Evolutionary conservation across 2,329 filamentous ascomycete genomes (phyloP).

Genomic region (Colletotrichum navitas): DNA sequence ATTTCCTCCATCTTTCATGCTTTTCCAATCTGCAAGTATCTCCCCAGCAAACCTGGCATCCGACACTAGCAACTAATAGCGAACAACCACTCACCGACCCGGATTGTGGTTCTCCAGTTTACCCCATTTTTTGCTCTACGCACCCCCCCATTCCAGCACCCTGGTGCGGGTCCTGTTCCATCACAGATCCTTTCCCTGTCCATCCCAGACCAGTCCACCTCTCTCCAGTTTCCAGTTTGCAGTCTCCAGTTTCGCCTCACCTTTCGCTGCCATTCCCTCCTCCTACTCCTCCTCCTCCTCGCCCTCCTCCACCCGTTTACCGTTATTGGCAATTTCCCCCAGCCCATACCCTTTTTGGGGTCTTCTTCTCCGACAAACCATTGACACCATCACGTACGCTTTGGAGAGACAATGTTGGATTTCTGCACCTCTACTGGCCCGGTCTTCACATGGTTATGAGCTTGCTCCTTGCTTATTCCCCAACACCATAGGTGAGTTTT

Average conservation of each 20-base stretch:
- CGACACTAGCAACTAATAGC: too few species aligned
- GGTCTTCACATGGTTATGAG: constrained; percentile 34
- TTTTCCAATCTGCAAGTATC: not conserved
- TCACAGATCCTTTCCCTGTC: constrained; percentile 34
- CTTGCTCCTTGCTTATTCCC: constrained; percentile 16
- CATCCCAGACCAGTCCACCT: constrained; percentile 11
- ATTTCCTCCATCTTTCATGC: not conserved
- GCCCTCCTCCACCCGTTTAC: not conserved
- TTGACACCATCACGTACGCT: not conserved
- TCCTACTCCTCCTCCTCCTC: not conserved
- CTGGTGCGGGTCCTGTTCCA: constrained; percentile 30
- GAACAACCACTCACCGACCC: constrained; percentile 5
- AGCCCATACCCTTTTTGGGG: not conserved
- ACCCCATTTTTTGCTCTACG: constrained; percentile 36
- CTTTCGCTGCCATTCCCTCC: constrained; percentile 18
- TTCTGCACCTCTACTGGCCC: constrained; percentile 13
- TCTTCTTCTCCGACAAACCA: not conserved
- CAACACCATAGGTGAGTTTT: constrained; percentile 9
- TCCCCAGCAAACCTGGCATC: too few species aligned
- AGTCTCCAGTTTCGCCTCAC: constrained; percentile 15
- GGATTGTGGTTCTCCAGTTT: constrained; percentile 26
- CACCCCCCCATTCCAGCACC: constrained; percentile 31
- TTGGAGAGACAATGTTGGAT: constrained; percentile 35
- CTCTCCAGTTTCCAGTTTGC: not conserved
- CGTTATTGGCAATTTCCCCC: constrained; percentile 1